These are phyloP conservation scores for Ichthyophthirius multifiliis DNA, from an alignment of 169 alveolate genomes.

Conservation along the genomic window DNA sequence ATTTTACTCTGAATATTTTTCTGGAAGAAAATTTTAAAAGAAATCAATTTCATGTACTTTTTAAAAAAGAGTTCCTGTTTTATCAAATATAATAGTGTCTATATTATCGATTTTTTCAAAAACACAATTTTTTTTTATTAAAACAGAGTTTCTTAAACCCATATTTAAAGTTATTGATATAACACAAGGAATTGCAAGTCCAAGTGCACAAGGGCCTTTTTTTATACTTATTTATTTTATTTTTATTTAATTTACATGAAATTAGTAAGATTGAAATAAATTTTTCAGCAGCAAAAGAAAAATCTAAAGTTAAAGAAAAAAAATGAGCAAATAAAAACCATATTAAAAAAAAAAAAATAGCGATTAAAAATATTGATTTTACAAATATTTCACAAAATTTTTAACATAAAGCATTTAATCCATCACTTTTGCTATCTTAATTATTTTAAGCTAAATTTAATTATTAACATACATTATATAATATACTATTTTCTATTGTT, in stretches of 20 bases:
- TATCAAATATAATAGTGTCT: constrained; percentile 30
- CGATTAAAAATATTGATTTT: neutral
- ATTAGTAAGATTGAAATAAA: constrained; percentile 28
- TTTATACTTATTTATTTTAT: neutral
- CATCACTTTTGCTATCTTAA: constrained; percentile 10
- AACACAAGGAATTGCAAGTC: constrained; percentile 41
- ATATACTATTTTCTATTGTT: constrained; percentile 26
- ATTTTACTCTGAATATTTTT: neutral
- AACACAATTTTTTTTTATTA: constrained; percentile 33
- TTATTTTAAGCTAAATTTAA: constrained; percentile 35
- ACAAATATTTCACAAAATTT: constrained; percentile 16
- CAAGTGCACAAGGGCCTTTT: constrained; percentile 33
- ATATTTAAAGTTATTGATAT: constrained; percentile 27
- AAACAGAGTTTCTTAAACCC: constrained; percentile 21
- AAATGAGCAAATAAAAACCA: constrained; percentile 23
- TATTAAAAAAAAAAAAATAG: neutral
- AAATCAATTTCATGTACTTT: constrained; percentile 24
- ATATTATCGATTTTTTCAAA: constrained; percentile 28
- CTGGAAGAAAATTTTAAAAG: neutral
- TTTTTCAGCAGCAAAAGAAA: constrained; percentile 32
- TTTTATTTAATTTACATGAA: constrained; percentile 13
- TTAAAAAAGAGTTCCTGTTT: constrained; percentile 40
- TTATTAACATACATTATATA: constrained; percentile 21
- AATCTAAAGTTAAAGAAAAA: constrained; percentile 9
- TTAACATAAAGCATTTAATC: constrained; percentile 25